A percentile compares a stretch with the other conserved stretches of the same genome.
Conservation (phyloP, 2,329 filamentous ascomycete genomes). For the Septoria linicola region DNA sequence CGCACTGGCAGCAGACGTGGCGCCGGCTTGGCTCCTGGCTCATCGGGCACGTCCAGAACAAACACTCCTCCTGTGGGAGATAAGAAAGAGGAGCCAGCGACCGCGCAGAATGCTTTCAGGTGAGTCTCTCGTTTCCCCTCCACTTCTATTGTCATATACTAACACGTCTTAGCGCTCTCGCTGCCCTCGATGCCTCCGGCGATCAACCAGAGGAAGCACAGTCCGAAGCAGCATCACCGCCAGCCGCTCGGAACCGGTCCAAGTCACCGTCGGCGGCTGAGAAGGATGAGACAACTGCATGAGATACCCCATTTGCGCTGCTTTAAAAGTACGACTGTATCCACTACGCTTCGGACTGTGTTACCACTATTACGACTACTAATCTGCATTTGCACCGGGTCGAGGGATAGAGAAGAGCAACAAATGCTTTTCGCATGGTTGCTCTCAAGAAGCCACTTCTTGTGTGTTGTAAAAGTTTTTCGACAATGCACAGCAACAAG, state of each 20-base stretch:
- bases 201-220: constrained; percentile 62
- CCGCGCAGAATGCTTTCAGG: constrained; percentile 86
- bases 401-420: constrained; percentile 16
- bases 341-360: constrained; percentile 26
- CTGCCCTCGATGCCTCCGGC: constrained; percentile 56
- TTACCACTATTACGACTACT: constrained; percentile 23
- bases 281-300: constrained; percentile 30
- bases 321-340: constrained; percentile 28
- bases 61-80: constrained; percentile 75
- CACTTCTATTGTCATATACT: constrained; percentile 32
- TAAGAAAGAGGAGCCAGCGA: constrained; percentile 63
- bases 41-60: constrained; percentile 81
- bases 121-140: constrained; percentile 52
- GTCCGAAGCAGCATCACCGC: constrained; percentile 36
- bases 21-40: constrained; percentile 45
- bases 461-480: constrained; percentile 18
- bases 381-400: constrained; percentile 22
- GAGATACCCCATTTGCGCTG: constrained; percentile 34
- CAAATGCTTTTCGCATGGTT: constrained; percentile 7
- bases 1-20: constrained; percentile 77
- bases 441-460: constrained; percentile 3
- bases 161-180: constrained; percentile 50
- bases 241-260: constrained; percentile 33
- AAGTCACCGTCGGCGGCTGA: constrained; percentile 32
- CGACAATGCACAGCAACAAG: constrained; percentile 17